Conservation (phyloP, 371 early-diverging fungal genomes). For the Thermomucor indicae-seudaticae region DNA sequence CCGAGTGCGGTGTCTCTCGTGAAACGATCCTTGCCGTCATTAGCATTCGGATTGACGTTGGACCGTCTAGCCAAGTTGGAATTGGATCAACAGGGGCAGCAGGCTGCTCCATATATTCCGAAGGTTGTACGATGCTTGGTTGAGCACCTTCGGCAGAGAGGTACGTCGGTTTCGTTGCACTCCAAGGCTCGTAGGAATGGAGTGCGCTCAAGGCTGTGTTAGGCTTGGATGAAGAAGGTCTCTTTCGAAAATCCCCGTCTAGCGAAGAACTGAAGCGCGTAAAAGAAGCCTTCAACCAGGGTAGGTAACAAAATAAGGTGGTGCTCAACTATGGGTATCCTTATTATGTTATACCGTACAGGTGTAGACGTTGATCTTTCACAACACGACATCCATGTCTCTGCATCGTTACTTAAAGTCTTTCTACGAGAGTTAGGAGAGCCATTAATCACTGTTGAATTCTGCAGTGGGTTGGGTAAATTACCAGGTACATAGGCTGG, state of each 20-base stretch:
- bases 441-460: slow-evolving; percentile 59
- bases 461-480: slow-evolving; percentile 32
- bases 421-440: slow-evolving; percentile 82
- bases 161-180: slow-evolving; percentile 12
- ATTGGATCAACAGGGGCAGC: slow-evolving; percentile 1
- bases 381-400: slow-evolving; percentile 72
- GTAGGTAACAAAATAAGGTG: slow-evolving; percentile 15
- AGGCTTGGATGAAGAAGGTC: slow-evolving; percentile 82
- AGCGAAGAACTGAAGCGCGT: slow-evolving; percentile 49
- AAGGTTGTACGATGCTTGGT: slow-evolving; percentile 23
- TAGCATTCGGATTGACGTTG: slow-evolving; percentile 32
- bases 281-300: slow-evolving; percentile 67
- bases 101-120: slow-evolving; percentile 24
- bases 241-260: slow-evolving; percentile 85
- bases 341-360: slow-evolving; percentile 4
- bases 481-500: slow-evolving; percentile 25
- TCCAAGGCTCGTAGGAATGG: not conserved
- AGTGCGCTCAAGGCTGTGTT: not conserved
- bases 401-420: slow-evolving; percentile 81
- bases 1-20: not conserved
- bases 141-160: slow-evolving; percentile 24
- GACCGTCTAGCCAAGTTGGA: slow-evolving; percentile 31
- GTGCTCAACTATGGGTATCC: not conserved
- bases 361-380: slow-evolving; percentile 52
- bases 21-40: slow-evolving; percentile 18